Evolutionary conservation across 2,329 filamentous ascomycete species (phyloP).

Genomic region (Periconia sp.): DNA sequence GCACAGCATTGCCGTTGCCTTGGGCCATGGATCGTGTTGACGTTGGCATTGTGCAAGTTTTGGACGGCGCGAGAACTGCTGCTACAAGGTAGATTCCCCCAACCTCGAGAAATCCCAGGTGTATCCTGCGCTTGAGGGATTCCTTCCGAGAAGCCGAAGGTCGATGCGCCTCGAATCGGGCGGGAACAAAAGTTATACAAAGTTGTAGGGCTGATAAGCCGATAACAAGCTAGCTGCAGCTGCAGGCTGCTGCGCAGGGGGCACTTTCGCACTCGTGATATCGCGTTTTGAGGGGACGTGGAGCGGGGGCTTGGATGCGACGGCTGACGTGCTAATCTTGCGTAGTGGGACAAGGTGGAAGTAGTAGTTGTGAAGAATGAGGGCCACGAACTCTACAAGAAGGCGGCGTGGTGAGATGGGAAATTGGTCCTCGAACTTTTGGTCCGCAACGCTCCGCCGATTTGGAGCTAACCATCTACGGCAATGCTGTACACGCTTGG

Average conservation of each 20-base stretch:
- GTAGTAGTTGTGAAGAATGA: too few species aligned
- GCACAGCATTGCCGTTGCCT: conserved; percentile 32
- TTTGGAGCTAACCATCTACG: conserved; percentile 8
- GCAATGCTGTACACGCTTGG: conserved; percentile 9
- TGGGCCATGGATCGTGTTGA: conserved; percentile 23
- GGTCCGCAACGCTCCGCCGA: conserved; percentile 17
- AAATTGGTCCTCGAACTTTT: conserved; percentile 19
- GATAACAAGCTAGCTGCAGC: conserved; percentile 35
- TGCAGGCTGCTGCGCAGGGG: conserved; percentile 12
- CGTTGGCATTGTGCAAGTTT: conserved; percentile 32
- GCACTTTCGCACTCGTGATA: too few species aligned
- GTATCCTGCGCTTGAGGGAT: conserved; percentile 1
- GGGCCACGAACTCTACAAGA: too few species aligned
- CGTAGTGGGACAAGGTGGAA: too few species aligned
- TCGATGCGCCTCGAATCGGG: conserved; percentile 10
- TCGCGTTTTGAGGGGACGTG: too few species aligned
- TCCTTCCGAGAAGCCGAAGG: too few species aligned
- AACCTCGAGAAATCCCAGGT: background rate
- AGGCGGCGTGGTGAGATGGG: conserved; percentile 7
- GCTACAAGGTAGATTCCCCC: too few species aligned
- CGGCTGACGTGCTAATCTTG: too few species aligned
- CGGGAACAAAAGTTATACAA: conserved; percentile 28
- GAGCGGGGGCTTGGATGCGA: too few species aligned
- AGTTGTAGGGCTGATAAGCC: conserved; percentile 38
- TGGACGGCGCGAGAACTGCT: too few species aligned